Percentiles rank a stretch among this genome's conserved stretches.
phyloP scores from a whole-genome alignment of 176 grass and related monocot genomes.

The Hyparrhenia diplandra region DNA sequence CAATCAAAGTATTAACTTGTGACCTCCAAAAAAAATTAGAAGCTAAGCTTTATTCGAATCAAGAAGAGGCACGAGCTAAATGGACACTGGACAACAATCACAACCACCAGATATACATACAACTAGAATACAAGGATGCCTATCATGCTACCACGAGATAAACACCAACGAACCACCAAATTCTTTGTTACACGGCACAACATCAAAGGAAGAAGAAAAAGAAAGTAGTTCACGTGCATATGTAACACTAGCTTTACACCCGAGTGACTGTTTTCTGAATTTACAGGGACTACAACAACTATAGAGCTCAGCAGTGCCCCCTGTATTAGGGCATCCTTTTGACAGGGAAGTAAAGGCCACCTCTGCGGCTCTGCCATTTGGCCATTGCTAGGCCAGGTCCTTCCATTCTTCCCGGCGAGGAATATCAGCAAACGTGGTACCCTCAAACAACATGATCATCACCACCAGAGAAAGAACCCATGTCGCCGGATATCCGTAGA shows the following conservation, averaged over 20 bases:
- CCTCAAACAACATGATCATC: slow-evolving; percentile 46
- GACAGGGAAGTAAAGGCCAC: not conserved
- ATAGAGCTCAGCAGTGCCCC: not conserved
- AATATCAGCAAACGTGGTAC: not conserved
- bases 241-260: slow-evolving; percentile 49
- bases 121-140: slow-evolving; percentile 20
- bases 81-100: not conserved
- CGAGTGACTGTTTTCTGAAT: slow-evolving; percentile 6
- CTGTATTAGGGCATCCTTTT: not conserved
- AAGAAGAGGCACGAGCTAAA: not conserved
- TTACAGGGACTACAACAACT: slow-evolving; percentile 38
- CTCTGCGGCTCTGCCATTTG: not conserved
- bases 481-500: slow-evolving; percentile 43
- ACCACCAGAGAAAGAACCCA: slow-evolving; percentile 37
- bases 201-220: slow-evolving; percentile 18
- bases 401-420: slow-evolving; percentile 11
- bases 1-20: not conserved
- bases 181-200: slow-evolving; percentile 12
- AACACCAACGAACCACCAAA: not conserved
- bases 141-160: slow-evolving; percentile 25
- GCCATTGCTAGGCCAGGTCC: not conserved
- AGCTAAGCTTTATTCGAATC: not conserved
- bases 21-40: too few species aligned
- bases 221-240: slow-evolving; percentile 6
- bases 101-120: slow-evolving; percentile 35